A percentile compares a stretch with the other conserved stretches of the same genome.
phyloP scores from a whole-genome alignment of 2,329 filamentous ascomycete genomes.

The Graphilbum sp. region DNA sequence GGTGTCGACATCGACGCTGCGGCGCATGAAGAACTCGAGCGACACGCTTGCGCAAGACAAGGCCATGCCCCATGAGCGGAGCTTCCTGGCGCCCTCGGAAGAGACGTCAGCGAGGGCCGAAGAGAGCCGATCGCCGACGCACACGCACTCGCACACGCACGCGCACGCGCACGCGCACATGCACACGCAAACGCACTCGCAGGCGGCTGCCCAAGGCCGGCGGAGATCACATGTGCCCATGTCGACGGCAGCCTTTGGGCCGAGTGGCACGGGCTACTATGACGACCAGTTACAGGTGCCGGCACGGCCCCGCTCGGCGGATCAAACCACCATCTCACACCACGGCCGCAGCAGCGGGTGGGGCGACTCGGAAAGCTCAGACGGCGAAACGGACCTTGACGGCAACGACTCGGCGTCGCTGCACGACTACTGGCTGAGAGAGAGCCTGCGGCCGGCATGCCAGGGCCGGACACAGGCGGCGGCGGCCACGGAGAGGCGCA shows the following conservation, averaged over 20 bases:
- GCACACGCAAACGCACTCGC: too few relatives aligned
- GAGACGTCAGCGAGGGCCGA: slow-evolving; percentile 12
- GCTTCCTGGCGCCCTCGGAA: slow-evolving; percentile 16
- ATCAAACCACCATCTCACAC: slow-evolving; percentile 26
- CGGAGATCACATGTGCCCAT: too few relatives aligned
- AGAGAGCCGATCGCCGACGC: slow-evolving; percentile 5
- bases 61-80: slow-evolving; percentile 14
- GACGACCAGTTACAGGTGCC: slow-evolving; percentile 17
- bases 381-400: slow-evolving; percentile 18
- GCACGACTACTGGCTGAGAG: slow-evolving; percentile 41
- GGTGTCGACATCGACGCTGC: slow-evolving; percentile 37
- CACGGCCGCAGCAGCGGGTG: slow-evolving; percentile 17
- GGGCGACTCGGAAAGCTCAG: slow-evolving; percentile 27
- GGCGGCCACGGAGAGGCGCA: background rate
- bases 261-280: slow-evolving; percentile 12
- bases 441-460: slow-evolving; percentile 27
- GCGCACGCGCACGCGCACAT: too few relatives aligned
- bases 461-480: slow-evolving; percentile 4
- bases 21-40: slow-evolving; percentile 31
- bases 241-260: slow-evolving; percentile 16
- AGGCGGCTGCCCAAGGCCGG: too few relatives aligned
- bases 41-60: slow-evolving; percentile 26
- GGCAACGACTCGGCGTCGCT: slow-evolving; percentile 32
- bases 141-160: background rate
- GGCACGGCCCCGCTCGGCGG: slow-evolving; percentile 28